A percentile compares a stretch with the other conserved stretches of the same genome.
Evolutionary conservation across 2,329 filamentous ascomycete genomes (phyloP).

Genomic region (Penicillium crustosum): DNA sequence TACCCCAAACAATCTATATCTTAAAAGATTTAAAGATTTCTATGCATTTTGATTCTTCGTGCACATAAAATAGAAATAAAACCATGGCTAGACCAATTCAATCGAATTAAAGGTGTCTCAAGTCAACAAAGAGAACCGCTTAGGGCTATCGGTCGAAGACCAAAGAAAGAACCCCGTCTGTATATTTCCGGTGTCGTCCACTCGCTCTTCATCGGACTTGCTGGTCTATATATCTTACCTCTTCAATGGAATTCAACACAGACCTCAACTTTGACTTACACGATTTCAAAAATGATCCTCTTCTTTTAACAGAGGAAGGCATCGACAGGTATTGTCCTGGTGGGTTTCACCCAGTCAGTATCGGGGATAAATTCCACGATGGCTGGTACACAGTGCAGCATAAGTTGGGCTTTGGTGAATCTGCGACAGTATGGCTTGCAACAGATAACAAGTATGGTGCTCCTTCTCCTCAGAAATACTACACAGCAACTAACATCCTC

Average conservation of each 20-base stretch:
- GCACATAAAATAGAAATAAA: too few species aligned
- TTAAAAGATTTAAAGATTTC: too few species aligned
- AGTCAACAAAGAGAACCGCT: not conserved
- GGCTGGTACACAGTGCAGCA: not conserved
- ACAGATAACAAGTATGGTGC: too few species aligned
- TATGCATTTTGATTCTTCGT: not conserved
- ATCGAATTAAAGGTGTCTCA: too few species aligned
- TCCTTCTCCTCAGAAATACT: too few species aligned
- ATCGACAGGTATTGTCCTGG: not conserved
- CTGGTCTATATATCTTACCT: too few species aligned
- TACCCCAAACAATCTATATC: not conserved
- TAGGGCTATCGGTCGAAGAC: not conserved
- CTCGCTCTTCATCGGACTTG: not conserved
- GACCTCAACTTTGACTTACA: not conserved
- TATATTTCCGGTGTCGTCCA: not conserved
- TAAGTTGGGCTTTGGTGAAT: not conserved
- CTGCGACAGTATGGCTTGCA: not conserved
- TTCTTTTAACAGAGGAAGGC: not conserved
- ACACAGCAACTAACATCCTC: too few species aligned
- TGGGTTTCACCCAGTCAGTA: not conserved
- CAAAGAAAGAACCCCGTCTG: not conserved
- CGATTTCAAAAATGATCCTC: not conserved
- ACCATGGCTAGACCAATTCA: too few species aligned
- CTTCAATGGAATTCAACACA: too few species aligned
- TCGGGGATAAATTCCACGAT: not conserved